Conservation (phyloP, 1,139 yeast genomes). For the Hyphopichia pseudoburtonii region DNA sequence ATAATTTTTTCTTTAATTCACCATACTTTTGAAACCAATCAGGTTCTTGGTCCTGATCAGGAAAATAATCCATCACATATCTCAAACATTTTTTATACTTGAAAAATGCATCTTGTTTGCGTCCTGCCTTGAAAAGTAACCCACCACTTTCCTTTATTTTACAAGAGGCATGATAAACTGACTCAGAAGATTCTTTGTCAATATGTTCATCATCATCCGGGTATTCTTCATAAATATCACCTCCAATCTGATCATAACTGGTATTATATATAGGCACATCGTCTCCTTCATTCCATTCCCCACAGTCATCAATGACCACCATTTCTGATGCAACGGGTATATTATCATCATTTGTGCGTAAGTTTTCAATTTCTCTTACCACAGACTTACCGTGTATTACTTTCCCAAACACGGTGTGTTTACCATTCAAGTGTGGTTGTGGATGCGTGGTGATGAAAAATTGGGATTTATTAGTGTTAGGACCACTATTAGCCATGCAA, state of each 20-base stretch:
- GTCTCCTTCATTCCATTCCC: slow-evolving; percentile 58
- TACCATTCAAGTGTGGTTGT: slow-evolving; percentile 70
- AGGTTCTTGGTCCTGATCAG: slow-evolving; percentile 66
- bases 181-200: slow-evolving; percentile 56
- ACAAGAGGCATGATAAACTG: slow-evolving; percentile 50
- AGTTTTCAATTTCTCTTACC: slow-evolving; percentile 61
- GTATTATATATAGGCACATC: slow-evolving; percentile 60
- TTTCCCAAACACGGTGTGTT: slow-evolving; percentile 76
- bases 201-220: slow-evolving; percentile 69
- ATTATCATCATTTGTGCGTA: slow-evolving; percentile 40
- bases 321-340: slow-evolving; percentile 43
- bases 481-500: slow-evolving; percentile 75
- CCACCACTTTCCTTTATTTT: slow-evolving; percentile 70
- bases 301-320: slow-evolving; percentile 60
- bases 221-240: slow-evolving; percentile 70
- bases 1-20: slow-evolving; percentile 59
- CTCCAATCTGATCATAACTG: slow-evolving; percentile 58
- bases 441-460: slow-evolving; percentile 76
- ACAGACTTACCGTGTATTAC: slow-evolving; percentile 68
- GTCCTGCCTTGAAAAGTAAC: slow-evolving; percentile 53
- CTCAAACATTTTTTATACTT: slow-evolving; percentile 65
- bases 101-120: slow-evolving; percentile 49
- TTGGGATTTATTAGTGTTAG: slow-evolving; percentile 65
- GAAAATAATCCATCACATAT: slow-evolving; percentile 68
- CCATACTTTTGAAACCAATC: slow-evolving; percentile 50